Evolutionary conservation across 129 eudicot species (phyloP).

Genomic region (Tanacetum coccineum): DNA sequence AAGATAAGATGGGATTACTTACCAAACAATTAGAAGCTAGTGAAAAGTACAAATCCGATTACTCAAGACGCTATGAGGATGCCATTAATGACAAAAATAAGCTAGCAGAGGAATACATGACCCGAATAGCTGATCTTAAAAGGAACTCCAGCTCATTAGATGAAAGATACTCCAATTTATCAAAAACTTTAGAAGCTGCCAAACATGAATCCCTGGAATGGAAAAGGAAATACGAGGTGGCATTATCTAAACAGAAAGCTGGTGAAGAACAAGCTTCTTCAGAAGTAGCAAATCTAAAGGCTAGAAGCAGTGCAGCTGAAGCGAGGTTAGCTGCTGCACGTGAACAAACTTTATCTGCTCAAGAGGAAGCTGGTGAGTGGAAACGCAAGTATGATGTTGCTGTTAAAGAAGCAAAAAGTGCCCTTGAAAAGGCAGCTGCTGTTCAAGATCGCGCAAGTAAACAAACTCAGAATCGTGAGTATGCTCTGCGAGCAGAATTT

Average conservation of each 20-base stretch:
- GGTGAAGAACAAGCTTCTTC: conserved; percentile 62
- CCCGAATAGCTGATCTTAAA: conserved; percentile 67
- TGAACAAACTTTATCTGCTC: conserved; percentile 83
- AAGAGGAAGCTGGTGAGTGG: conserved; percentile 97
- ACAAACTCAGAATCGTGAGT: conserved; percentile 75
- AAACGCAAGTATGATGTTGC: conserved; percentile 86
- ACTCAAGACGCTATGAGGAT: conserved; percentile 86
- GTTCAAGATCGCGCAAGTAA: conserved; percentile 70
- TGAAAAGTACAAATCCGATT: conserved; percentile 79
- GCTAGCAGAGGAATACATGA: conserved; percentile 70
- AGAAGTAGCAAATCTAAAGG: conserved; percentile 63
- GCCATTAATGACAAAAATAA: conserved; percentile 74
- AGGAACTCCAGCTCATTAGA: conserved; percentile 65
- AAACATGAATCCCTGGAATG: conserved; percentile 73
- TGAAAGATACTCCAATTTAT: conserved; percentile 67
- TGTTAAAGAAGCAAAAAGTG: conserved; percentile 72
- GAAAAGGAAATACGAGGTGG: conserved; percentile 74
- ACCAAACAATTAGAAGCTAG: conserved; percentile 83
- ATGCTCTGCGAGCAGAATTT: conserved; percentile 75
- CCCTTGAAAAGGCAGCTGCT: conserved; percentile 85
- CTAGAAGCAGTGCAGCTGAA: conserved; percentile 87
- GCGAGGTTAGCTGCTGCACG: conserved; percentile 86
- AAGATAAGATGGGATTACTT: conserved; percentile 64
- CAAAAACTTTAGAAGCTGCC: conserved; percentile 57
- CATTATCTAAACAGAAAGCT: conserved; percentile 57